Conservation (phyloP, 2,329 filamentous ascomycete species). For the Furcasterigmium sp. region DNA sequence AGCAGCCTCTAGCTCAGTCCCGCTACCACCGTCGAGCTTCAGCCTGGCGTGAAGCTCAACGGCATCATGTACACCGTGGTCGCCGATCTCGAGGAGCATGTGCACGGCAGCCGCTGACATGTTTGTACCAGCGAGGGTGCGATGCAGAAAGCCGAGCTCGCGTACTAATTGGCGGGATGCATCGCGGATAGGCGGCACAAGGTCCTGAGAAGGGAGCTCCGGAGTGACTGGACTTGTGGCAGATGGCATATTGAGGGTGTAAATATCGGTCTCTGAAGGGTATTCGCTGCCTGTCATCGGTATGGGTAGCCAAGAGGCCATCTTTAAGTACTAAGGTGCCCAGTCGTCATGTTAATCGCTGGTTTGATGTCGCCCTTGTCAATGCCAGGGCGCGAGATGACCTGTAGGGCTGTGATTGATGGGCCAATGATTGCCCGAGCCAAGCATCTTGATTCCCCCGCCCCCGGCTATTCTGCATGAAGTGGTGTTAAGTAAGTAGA, state of each 20-base stretch:
- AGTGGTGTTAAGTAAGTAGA: too few relatives aligned
- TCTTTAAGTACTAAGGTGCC: too few relatives aligned
- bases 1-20: slow-evolving; percentile 3
- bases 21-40: slow-evolving; percentile 9
- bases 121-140: slow-evolving; percentile 11
- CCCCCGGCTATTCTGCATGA: too few relatives aligned
- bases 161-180: slow-evolving; percentile 18
- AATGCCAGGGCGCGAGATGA: too few relatives aligned
- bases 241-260: not conserved
- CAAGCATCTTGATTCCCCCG: too few relatives aligned
- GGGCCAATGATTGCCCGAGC: too few relatives aligned
- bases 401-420: too few relatives aligned
- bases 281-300: too few relatives aligned
- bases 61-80: slow-evolving; percentile 7
- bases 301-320: too few relatives aligned
- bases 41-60: slow-evolving; percentile 14
- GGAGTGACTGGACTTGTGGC: not conserved
- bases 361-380: too few relatives aligned
- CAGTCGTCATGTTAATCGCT: too few relatives aligned
- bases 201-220: not conserved
- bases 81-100: slow-evolving; percentile 18
- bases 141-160: slow-evolving; percentile 18
- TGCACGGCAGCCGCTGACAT: slow-evolving; percentile 16
- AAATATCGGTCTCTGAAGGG: too few relatives aligned
- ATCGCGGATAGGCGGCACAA: slow-evolving; percentile 14